A percentile compares a stretch with the other conserved stretches of the same genome.
Evolutionary conservation across 1,284 basidiomycete species (phyloP).

Genomic region (Cutaneotrichosporon sp.): DNA sequence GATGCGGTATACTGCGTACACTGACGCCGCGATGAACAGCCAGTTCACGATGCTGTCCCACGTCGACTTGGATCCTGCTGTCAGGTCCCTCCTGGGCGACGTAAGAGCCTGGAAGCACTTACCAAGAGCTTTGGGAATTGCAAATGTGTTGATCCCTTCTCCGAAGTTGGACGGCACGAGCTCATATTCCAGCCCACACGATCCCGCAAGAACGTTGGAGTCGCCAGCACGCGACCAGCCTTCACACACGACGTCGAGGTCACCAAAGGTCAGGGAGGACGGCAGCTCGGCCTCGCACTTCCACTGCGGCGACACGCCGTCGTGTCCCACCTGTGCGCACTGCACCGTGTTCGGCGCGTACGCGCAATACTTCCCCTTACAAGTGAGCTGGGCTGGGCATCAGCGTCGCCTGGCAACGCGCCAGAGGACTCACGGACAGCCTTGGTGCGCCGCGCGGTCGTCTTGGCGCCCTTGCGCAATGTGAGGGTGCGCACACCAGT

Average conservation of each 20-base stretch:
- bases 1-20: neutral
- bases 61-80: neutral
- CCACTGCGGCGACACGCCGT: slow-evolving; percentile 75
- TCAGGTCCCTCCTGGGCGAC: too few relatives aligned
- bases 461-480: slow-evolving; percentile 67
- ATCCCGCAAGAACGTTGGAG: slow-evolving; percentile 75
- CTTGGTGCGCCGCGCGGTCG: slow-evolving; percentile 60
- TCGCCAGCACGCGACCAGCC: slow-evolving; percentile 78
- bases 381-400: slow-evolving; percentile 61
- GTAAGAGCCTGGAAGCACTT: too few relatives aligned
- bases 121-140: too few relatives aligned
- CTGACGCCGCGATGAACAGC: neutral
- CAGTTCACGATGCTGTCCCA: neutral
- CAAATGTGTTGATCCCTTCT: neutral
- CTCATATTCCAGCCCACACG: slow-evolving; percentile 73
- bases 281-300: slow-evolving; percentile 90
- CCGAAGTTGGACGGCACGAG: slow-evolving; percentile 51
- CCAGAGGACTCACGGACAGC: slow-evolving; percentile 60
- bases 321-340: slow-evolving; percentile 71
- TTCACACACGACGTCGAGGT: slow-evolving; percentile 79
- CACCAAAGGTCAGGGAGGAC: slow-evolving; percentile 68
- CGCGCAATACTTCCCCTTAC: slow-evolving; percentile 71
- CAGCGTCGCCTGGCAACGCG: neutral
- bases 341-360: slow-evolving; percentile 82
- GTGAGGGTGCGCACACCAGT: slow-evolving; percentile 68